Percentiles rank a stretch among this genome's conserved stretches.
Evolutionary conservation across 2,329 filamentous ascomycete genomes (phyloP).

Genomic region (Juglanconis sp.): DNA sequence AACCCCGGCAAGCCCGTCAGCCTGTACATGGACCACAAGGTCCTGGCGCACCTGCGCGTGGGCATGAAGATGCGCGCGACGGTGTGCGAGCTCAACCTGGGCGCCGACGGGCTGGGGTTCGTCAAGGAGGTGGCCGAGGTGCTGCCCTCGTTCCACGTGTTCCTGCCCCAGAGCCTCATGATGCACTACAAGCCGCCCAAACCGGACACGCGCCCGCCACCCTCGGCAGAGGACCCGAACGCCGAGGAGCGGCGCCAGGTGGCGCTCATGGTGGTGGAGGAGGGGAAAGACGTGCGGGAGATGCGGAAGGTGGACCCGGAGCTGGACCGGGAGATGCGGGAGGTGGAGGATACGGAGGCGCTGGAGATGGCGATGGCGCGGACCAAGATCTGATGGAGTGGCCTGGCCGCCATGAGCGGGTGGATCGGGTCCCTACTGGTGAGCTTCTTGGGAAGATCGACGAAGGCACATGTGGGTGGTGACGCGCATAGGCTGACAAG

Average conservation of each 20-base stretch:
- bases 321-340: constrained; percentile 5
- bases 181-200: constrained; percentile 58
- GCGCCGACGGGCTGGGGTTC: constrained; percentile 54
- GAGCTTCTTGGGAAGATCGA: too few relatives aligned
- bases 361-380: constrained; percentile 13
- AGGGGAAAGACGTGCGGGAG: constrained; percentile 19
- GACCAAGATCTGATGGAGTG: constrained; percentile 1
- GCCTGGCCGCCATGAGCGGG: too few relatives aligned
- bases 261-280: constrained; percentile 12
- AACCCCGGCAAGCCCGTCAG: constrained; percentile 25
- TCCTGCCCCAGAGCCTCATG: constrained; percentile 69
- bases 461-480: too few relatives aligned
- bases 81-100: constrained; percentile 46
- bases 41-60: constrained; percentile 46
- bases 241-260: constrained; percentile 25
- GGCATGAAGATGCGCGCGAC: constrained; percentile 59
- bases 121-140: constrained; percentile 56
- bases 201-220: constrained; percentile 41
- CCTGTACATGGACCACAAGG: constrained; percentile 65
- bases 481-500: too few relatives aligned
- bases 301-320: constrained; percentile 15
- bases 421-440: too few relatives aligned
- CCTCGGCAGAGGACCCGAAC: constrained; percentile 38
- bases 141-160: constrained; percentile 61
- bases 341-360: background rate